Evolutionary conservation across 352 stramenopile species (phyloP).

Genomic region (Globisporangium nodosum): DNA sequence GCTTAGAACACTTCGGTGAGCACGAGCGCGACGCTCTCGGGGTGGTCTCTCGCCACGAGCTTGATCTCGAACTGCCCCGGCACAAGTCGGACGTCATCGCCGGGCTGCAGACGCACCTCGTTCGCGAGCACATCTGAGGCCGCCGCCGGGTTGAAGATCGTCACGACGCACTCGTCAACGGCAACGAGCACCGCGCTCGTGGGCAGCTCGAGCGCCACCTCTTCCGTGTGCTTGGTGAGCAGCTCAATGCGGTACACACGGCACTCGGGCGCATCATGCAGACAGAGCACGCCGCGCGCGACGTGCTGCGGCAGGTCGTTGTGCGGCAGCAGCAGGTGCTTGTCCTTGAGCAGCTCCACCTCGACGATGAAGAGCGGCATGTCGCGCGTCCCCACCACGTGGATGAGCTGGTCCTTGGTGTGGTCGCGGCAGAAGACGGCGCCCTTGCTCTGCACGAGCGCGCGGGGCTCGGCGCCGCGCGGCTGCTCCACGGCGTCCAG

Average conservation of each 20-base stretch:
- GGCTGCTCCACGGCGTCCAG: conserved; percentile 27
- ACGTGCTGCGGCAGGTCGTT: conserved; percentile 20
- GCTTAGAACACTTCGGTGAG: conserved; percentile 10
- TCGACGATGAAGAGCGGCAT: conserved; percentile 42
- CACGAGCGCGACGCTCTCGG: conserved; percentile 3
- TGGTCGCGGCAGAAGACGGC: conserved; percentile 49
- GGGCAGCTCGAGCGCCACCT: conserved; percentile 23
- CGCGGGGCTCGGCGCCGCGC: conserved; percentile 12
- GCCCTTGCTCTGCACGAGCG: conserved; percentile 25
- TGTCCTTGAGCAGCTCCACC: conserved; percentile 43
- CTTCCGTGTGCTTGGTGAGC: conserved; percentile 5
- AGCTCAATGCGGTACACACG: conserved; percentile 42
- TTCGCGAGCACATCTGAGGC: conserved; percentile 3
- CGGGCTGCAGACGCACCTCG: conserved; percentile 4
- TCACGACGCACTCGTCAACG: conserved; percentile 18
- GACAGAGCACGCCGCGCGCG: conserved; percentile 16
- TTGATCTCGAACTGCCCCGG: neutral
- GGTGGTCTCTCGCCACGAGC: conserved; percentile 4
- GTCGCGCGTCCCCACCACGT: conserved; percentile 26
- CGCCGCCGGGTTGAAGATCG: conserved; percentile 9
- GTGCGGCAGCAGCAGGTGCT: conserved; percentile 18
- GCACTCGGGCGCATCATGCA: conserved; percentile 34
- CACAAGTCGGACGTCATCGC: conserved; percentile 5
- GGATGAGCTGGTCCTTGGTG: conserved; percentile 35
- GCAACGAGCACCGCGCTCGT: conserved; percentile 33